Evolutionary conservation across 1,139 yeast genomes (phyloP).

Genomic region (Torulaspora globosa): DNA sequence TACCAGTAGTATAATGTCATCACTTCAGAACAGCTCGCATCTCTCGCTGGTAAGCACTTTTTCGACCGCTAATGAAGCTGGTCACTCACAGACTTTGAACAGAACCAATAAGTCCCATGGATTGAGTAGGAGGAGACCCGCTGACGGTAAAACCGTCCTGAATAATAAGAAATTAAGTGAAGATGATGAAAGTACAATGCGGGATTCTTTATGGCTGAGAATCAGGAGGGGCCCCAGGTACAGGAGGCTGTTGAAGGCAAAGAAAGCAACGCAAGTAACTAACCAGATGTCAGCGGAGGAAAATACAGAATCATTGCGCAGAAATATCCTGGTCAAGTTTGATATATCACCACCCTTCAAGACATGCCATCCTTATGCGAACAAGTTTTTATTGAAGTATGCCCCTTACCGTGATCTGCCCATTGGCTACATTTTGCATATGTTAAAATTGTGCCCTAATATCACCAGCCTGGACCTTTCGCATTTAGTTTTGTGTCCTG

Average conservation of each 20-base stretch:
- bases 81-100: background rate
- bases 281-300: background rate
- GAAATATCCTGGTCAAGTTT: slow-evolving; percentile 6
- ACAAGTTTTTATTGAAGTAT: slow-evolving; percentile 53
- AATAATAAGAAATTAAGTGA: background rate
- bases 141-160: background rate
- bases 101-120: background rate
- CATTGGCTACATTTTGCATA: slow-evolving; percentile 59
- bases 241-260: slow-evolving; percentile 2
- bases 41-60: slow-evolving; percentile 9
- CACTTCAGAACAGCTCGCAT: slow-evolving; percentile 15
- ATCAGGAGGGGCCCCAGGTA: slow-evolving; percentile 8
- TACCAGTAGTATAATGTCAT: slow-evolving; percentile 19
- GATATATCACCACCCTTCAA: slow-evolving; percentile 5
- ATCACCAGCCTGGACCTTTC: slow-evolving; percentile 49
- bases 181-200: slow-evolving; percentile 3
- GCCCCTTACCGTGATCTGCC: slow-evolving; percentile 64
- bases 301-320: slow-evolving; percentile 1
- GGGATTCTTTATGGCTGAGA: slow-evolving; percentile 11
- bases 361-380: slow-evolving; percentile 54
- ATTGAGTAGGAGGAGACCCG: slow-evolving; percentile 1
- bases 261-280: background rate
- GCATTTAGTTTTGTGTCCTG: slow-evolving; percentile 53
- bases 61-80: slow-evolving; percentile 7
- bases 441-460: slow-evolving; percentile 57